phyloP scores from a whole-genome alignment of 371 early-diverging fungal species.

The Rhizopus sp. region DNA sequence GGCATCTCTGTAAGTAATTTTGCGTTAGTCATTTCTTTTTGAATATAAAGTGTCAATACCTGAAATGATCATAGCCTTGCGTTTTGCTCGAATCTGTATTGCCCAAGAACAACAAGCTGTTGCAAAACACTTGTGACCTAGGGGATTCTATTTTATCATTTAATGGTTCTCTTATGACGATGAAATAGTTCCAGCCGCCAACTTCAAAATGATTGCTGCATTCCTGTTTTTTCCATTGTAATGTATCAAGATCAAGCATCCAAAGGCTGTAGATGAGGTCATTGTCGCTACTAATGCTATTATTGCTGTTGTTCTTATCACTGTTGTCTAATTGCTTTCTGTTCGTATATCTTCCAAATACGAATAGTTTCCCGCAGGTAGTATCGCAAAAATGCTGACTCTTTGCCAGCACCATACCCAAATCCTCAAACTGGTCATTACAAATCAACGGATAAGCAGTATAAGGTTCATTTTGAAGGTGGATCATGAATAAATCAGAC shows the following conservation, averaged over 20 bases:
- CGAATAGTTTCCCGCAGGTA: conserved; percentile 55
- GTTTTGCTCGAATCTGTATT: conserved; percentile 55
- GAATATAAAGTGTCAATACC: conserved; percentile 20
- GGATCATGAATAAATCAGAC: conserved; percentile 56
- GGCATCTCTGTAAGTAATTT: conserved; percentile 38
- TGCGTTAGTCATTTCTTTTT: background rate
- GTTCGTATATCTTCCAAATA: conserved; percentile 53
- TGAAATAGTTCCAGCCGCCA: conserved; percentile 67
- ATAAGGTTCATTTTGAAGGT: conserved; percentile 42
- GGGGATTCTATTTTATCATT: background rate
- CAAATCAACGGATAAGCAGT: conserved; percentile 35
- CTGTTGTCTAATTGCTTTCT: conserved; percentile 13
- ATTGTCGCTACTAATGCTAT: conserved; percentile 3
- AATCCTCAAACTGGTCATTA: conserved; percentile 16
- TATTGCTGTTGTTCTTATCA: conserved; percentile 11
- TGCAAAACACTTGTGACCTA: conserved; percentile 9
- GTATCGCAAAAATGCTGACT: conserved; percentile 68
- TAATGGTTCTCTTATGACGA: conserved; percentile 35
- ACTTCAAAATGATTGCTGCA: conserved; percentile 54
- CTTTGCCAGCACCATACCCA: conserved; percentile 53
- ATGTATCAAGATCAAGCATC: conserved; percentile 60
- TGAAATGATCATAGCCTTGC: conserved; percentile 61
- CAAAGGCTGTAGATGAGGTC: conserved; percentile 55
- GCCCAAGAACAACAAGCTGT: conserved; percentile 49
- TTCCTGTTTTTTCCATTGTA: conserved; percentile 63